phyloP scores from a whole-genome alignment of 2,329 filamentous ascomycete genomes.

The Botryosphaeria agaves region DNA sequence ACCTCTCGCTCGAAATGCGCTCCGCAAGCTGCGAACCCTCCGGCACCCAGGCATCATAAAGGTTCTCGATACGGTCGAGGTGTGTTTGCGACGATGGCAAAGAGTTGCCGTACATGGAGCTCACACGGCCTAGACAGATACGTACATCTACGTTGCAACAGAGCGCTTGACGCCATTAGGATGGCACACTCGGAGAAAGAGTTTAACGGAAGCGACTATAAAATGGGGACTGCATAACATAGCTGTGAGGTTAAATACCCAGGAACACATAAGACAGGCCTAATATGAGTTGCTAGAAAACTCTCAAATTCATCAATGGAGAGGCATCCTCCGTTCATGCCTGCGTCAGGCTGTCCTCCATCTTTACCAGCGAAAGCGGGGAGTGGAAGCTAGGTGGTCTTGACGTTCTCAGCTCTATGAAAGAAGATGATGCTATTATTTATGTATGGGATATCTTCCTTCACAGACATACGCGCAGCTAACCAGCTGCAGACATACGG shows the following conservation, averaged over 20 bases:
- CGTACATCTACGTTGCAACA: constrained; percentile 90
- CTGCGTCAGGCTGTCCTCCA: constrained; percentile 63
- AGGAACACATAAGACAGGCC: background rate
- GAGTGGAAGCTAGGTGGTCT: constrained; percentile 97
- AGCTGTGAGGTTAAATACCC: constrained; percentile 38
- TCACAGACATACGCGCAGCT: constrained; percentile 3
- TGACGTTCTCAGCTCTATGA: constrained; percentile 83
- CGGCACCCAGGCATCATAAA: constrained; percentile 90
- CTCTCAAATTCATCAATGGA: constrained; percentile 87
- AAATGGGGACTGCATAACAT: constrained; percentile 91
- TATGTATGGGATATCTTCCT: constrained; percentile 37
- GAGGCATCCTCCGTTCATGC: constrained; percentile 88
- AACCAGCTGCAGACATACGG: constrained; percentile 50
- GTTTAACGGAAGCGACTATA: constrained; percentile 74
- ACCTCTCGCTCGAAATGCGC: constrained; percentile 78
- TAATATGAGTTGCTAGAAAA: constrained; percentile 39
- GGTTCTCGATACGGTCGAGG: constrained; percentile 86
- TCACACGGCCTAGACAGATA: constrained; percentile 49
- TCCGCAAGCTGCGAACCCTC: constrained; percentile 83
- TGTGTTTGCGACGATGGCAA: constrained; percentile 21
- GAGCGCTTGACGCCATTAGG: constrained; percentile 73
- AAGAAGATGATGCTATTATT: constrained; percentile 86
- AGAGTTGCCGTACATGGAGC: background rate
- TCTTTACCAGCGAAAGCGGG: constrained; percentile 89
- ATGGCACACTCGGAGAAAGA: constrained; percentile 83